A percentile compares a stretch with the other conserved stretches of the same genome.
Conservation (phyloP, 2,329 filamentous ascomycete species). For the Capronia coronata region DNA sequence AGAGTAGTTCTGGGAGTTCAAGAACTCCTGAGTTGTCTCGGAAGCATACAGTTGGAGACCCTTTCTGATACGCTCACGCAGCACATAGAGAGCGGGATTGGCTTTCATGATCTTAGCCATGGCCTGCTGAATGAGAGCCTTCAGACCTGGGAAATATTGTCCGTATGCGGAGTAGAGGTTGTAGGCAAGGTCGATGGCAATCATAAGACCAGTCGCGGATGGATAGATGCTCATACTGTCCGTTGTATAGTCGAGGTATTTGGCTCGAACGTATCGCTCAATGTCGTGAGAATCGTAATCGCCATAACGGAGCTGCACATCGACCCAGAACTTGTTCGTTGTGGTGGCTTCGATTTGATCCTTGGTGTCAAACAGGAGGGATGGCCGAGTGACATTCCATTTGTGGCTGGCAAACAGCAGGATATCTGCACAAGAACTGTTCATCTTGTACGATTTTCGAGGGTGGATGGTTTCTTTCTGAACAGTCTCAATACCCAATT, state of each 20-base stretch:
- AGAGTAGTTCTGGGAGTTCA: constrained; percentile 99
- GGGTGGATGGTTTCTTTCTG: constrained; percentile 99
- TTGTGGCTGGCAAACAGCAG: constrained; percentile 95
- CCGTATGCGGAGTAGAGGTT: constrained; percentile 97
- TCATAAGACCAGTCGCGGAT: constrained; percentile 93
- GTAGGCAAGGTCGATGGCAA: constrained; percentile 94
- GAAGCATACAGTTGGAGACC: constrained; percentile 96
- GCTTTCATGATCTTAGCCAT: constrained; percentile 99
- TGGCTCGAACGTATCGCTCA: constrained; percentile 92
- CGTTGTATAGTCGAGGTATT: constrained; percentile 97
- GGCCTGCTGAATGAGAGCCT: constrained; percentile 90
- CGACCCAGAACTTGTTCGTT: constrained; percentile 99
- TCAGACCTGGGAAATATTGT: constrained; percentile 96
- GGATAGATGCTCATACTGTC: constrained; percentile 99
- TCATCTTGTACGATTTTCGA: constrained; percentile 99
- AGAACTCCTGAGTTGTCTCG: constrained; percentile 97
- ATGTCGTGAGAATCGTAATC: constrained; percentile 99
- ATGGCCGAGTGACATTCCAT: constrained; percentile 95
- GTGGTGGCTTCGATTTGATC: constrained; percentile 89
- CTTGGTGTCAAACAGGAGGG: constrained; percentile 90
- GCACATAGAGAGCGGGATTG: constrained; percentile 90
- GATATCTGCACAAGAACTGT: constrained; percentile 97
- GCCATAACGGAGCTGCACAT: constrained; percentile 91
- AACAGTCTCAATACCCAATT: constrained; percentile 90
- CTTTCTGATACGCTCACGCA: constrained; percentile 96